These are phyloP conservation scores for Rhizopus delemar DNA, from an alignment of 371 early-diverging fungal genomes.

Conservation along the genomic window DNA sequence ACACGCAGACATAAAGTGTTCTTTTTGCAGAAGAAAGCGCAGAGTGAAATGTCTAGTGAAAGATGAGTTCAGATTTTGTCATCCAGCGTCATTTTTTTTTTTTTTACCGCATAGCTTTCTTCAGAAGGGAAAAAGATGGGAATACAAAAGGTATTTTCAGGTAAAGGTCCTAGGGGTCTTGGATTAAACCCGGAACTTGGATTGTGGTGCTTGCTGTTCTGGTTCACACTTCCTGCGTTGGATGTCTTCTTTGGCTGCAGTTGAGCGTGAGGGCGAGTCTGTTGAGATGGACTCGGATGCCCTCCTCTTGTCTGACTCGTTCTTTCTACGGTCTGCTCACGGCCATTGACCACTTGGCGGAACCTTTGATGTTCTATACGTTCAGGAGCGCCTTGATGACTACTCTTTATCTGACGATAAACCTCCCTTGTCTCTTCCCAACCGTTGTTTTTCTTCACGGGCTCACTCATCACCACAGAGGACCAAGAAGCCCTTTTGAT, in stretches of 20 bases:
- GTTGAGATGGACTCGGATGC: slow-evolving; percentile 15
- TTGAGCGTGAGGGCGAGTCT: slow-evolving; percentile 20
- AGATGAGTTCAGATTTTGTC: slow-evolving; percentile 5
- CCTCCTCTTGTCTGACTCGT: slow-evolving; percentile 22
- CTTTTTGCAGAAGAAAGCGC: slow-evolving; percentile 51
- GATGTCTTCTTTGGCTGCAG: slow-evolving; percentile 15
- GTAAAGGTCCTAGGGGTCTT: slow-evolving; percentile 11
- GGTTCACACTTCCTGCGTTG: neutral
- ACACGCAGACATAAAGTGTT: slow-evolving; percentile 57
- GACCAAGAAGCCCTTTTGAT: slow-evolving; percentile 31
- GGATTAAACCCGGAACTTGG: slow-evolving; percentile 21
- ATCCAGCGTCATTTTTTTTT: too few relatives aligned
- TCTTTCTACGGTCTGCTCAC: slow-evolving; percentile 25
- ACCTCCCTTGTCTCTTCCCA: slow-evolving; percentile 15
- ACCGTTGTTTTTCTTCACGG: slow-evolving; percentile 1
- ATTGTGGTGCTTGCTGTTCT: slow-evolving; percentile 1
- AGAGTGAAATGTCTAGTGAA: slow-evolving; percentile 41
- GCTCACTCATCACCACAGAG: slow-evolving; percentile 18
- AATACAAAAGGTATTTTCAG: slow-evolving; percentile 44
- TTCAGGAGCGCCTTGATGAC: slow-evolving; percentile 23
- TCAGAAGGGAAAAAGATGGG: slow-evolving; percentile 63
- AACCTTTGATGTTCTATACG: slow-evolving; percentile 23
- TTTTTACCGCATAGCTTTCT: slow-evolving; percentile 33
- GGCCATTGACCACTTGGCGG: slow-evolving; percentile 19
- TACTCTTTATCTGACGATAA: slow-evolving; percentile 9